phyloP scores from a whole-genome alignment of 2,329 filamentous ascomycete species.

The Curvularia verruculosa region DNA sequence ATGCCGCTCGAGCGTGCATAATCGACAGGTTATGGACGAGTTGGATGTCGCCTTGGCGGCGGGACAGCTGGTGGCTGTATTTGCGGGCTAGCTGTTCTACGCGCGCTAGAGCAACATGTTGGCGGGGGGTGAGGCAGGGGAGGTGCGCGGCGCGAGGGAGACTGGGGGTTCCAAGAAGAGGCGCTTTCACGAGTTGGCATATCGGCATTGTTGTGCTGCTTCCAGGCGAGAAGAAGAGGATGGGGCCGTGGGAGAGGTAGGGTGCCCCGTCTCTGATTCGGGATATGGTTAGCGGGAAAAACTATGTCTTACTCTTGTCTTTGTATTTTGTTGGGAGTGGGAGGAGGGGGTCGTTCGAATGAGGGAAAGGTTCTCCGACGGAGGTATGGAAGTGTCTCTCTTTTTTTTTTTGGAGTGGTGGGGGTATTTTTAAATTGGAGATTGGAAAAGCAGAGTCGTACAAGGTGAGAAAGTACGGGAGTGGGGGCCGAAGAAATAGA shows the following conservation, averaged over 20 bases:
- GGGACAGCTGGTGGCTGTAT: constrained; percentile 41
- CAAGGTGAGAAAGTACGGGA: not conserved
- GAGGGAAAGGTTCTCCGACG: not conserved
- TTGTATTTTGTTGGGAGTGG: not conserved
- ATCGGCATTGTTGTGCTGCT: constrained; percentile 40
- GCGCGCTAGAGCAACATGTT: constrained; percentile 38
- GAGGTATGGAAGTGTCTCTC: not conserved
- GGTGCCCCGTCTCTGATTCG: constrained; percentile 31
- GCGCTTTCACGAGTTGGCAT: constrained; percentile 47
- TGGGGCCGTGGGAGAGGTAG: constrained; percentile 43
- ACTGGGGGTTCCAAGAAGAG: constrained; percentile 42
- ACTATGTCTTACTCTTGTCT: not conserved
- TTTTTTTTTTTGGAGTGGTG: not conserved
- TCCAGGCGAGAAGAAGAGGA: constrained; percentile 44
- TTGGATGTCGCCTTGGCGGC: constrained; percentile 46
- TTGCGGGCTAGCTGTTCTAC: constrained; percentile 39
- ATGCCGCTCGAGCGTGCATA: constrained; percentile 47
- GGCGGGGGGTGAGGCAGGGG: constrained; percentile 38
- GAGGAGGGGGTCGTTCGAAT: not conserved
- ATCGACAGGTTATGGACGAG: constrained; percentile 47
- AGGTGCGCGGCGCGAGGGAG: constrained; percentile 41
- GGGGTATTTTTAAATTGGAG: no score
- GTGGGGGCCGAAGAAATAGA: not conserved
- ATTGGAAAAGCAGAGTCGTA: not conserved
- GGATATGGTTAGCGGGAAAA: constrained; percentile 2